Percentiles rank a stretch among this genome's conserved stretches.
These are phyloP conservation scores for Colletotrichum sp. DNA, from an alignment of 2,329 filamentous ascomycete species.

Conservation along the genomic window DNA sequence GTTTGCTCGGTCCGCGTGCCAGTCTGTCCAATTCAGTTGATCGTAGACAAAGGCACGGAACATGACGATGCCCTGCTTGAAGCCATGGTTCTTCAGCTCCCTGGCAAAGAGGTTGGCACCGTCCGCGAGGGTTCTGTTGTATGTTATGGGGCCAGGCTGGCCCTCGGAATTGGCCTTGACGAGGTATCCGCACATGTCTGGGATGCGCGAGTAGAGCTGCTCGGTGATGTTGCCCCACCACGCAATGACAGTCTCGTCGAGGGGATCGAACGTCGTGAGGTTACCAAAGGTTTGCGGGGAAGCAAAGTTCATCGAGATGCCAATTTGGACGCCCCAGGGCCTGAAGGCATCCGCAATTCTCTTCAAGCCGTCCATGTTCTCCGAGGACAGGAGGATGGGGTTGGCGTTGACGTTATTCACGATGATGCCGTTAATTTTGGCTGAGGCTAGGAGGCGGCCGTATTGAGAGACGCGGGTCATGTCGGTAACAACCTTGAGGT, in stretches of 20 bases:
- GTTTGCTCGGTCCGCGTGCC: slow-evolving; percentile 72
- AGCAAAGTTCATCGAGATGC: slow-evolving; percentile 72
- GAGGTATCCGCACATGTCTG: slow-evolving; percentile 72
- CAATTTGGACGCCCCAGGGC: slow-evolving; percentile 70
- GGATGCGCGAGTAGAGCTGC: slow-evolving; percentile 63
- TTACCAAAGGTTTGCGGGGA: slow-evolving; percentile 63
- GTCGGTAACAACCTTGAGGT: slow-evolving; percentile 61
- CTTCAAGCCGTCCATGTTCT: slow-evolving; percentile 65
- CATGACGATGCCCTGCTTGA: slow-evolving; percentile 60
- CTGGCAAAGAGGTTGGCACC: slow-evolving; percentile 73
- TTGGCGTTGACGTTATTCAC: slow-evolving; percentile 79
- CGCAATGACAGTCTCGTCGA: slow-evolving; percentile 61
- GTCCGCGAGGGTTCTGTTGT: slow-evolving; percentile 71
- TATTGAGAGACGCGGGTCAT: slow-evolving; percentile 66
- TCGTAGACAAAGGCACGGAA: slow-evolving; percentile 78
- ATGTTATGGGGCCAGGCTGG: slow-evolving; percentile 71
- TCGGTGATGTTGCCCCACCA: slow-evolving; percentile 69
- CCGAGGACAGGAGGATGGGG: slow-evolving; percentile 54
- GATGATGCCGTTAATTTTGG: slow-evolving; percentile 69
- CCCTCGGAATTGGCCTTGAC: slow-evolving; percentile 77
- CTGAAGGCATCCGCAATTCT: slow-evolving; percentile 69
- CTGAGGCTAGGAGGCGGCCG: slow-evolving; percentile 69
- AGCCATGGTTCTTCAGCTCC: slow-evolving; percentile 58
- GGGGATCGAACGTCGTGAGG: slow-evolving; percentile 67
- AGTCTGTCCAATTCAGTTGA: slow-evolving; percentile 57